Evolutionary conservation across 139 green algal genomes (phyloP).

Genomic region (Mesotaenium endlicherianum): DNA sequence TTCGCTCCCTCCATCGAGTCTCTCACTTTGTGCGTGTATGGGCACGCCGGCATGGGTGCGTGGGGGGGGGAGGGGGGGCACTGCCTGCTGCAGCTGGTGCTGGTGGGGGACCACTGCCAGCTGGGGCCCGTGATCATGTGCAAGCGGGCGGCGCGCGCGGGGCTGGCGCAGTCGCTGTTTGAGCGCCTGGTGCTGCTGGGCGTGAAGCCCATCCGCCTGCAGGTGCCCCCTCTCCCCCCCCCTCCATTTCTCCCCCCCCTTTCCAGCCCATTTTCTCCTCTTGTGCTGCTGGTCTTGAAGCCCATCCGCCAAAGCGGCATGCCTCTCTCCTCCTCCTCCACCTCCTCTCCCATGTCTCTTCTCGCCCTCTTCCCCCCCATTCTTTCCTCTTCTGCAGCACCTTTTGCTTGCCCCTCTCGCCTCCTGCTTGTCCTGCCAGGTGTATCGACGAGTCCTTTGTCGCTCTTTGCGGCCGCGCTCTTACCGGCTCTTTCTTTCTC

Average conservation of each 20-base stretch:
- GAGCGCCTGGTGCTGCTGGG: constrained; percentile 91
- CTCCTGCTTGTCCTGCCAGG: too few relatives aligned
- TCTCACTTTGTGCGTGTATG: too few relatives aligned
- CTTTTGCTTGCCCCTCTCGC: too few relatives aligned
- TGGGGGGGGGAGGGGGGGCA: too few relatives aligned
- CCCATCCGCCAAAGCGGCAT: background rate
- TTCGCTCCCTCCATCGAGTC: too few relatives aligned
- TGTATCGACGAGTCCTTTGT: too few relatives aligned
- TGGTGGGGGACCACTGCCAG: constrained; percentile 97
- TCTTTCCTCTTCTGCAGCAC: too few relatives aligned
- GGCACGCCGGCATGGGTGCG: too few relatives aligned
- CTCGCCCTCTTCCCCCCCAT: background rate
- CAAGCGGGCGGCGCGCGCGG: constrained; percentile 80
- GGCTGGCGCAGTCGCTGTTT: constrained; percentile 89
- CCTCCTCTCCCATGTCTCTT: background rate
- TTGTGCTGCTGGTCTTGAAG: background rate
- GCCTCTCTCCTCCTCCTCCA: background rate
- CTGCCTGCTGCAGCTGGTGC: constrained; percentile 55
- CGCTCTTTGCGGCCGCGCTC: too few relatives aligned
- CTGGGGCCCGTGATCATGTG: constrained; percentile 86
- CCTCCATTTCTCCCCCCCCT: background rate
- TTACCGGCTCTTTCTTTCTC: too few relatives aligned
- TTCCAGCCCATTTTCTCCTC: background rate
- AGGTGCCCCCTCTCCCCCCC: constrained; percentile 59
- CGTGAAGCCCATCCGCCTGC: constrained; percentile 85